Base-by-base conservation (phyloP, 352 stramenopile genomes). In the Globisporangium sylvaticum region DNA sequence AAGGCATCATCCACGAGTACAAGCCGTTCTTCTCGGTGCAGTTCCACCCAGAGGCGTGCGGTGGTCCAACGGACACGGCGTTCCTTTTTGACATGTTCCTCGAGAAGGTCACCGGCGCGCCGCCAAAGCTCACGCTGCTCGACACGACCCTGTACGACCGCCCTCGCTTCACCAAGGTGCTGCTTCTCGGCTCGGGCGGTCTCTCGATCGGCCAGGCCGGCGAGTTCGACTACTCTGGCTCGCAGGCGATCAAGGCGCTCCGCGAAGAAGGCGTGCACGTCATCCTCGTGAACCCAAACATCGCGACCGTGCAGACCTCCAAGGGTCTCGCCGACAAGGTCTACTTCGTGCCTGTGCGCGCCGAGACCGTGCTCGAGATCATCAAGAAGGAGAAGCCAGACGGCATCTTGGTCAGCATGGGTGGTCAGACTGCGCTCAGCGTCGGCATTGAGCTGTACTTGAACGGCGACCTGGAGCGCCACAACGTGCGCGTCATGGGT, bases 251-350 rank as follows among this genome's bases (percentile, higher is more conserved):
- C 74, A 99, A 99, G 87, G 97, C 97, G 48, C 78, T 99, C 15
- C 99, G 99, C 74, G 97, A 99, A 73, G 97, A 99, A 81, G 83
- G 96, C 66, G 95, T 98, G 48, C 93, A 99, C 73, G 98, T 98
- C 67, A 94, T 99, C 58, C 78, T 99, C 29, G 99, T 99, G 82
- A 99, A 99, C 83, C 97, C 97, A 34, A 99, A 99, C 76, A 99
- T 99, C 74, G 97, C 97, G 29, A 98, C 96, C n/a, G 97, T 99
- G 37, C 97, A 99, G 81, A 99, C 97, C 24, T 98, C 97, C 69
- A 97, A 87, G 58, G 94, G 89, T 32, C 84, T 91, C 65, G 96
- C 95, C 12, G 97, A 98, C 76, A 97, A 98, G 69, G 92, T 99
- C 48, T 99, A 98, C 86, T 99, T 99, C 76, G 71, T 99, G 53